Evolutionary conservation across 805 yeast species (phyloP).

Genomic region (Saitoella complicata): DNA sequence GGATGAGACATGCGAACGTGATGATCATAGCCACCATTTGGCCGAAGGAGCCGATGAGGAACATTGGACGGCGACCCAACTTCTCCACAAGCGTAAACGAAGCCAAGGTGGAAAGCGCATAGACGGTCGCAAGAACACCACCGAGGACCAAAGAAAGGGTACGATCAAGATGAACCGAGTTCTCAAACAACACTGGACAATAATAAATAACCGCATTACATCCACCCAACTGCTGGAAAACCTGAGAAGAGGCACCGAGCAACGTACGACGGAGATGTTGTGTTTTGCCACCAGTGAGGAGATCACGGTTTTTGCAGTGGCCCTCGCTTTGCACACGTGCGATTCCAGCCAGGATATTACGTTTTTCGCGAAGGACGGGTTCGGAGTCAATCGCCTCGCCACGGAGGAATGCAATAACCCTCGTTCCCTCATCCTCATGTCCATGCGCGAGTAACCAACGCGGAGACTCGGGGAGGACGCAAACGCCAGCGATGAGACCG

Average conservation of each 20-base stretch:
- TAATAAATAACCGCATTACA: slow-evolving; percentile 31
- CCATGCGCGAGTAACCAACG: slow-evolving; percentile 64
- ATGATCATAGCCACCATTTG: slow-evolving; percentile 39
- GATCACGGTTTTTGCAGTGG: neutral
- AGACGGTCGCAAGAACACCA: slow-evolving; percentile 30
- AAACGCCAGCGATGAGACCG: slow-evolving; percentile 29
- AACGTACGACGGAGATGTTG: slow-evolving; percentile 46
- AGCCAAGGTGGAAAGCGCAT: slow-evolving; percentile 35
- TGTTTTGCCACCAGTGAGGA: slow-evolving; percentile 34
- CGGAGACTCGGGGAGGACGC: slow-evolving; percentile 74
- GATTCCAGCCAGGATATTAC: neutral
- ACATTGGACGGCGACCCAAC: slow-evolving; percentile 48
- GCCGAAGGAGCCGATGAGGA: slow-evolving; percentile 45
- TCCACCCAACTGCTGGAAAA: slow-evolving; percentile 29
- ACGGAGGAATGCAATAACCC: slow-evolving; percentile 7
- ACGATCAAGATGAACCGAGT: slow-evolving; percentile 31
- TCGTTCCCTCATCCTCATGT: slow-evolving; percentile 39
- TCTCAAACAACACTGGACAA: slow-evolving; percentile 29
- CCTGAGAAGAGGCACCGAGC: slow-evolving; percentile 49
- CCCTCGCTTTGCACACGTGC: no score
- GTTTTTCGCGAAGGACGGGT: neutral
- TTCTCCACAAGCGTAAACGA: slow-evolving; percentile 38
- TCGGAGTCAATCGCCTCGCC: neutral
- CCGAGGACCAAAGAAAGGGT: slow-evolving; percentile 28
- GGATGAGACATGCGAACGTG: slow-evolving; percentile 25